These are phyloP conservation scores for Atractiella rhizophila DNA, from an alignment of 768 basidiomycete species.

Conservation along the genomic window DNA sequence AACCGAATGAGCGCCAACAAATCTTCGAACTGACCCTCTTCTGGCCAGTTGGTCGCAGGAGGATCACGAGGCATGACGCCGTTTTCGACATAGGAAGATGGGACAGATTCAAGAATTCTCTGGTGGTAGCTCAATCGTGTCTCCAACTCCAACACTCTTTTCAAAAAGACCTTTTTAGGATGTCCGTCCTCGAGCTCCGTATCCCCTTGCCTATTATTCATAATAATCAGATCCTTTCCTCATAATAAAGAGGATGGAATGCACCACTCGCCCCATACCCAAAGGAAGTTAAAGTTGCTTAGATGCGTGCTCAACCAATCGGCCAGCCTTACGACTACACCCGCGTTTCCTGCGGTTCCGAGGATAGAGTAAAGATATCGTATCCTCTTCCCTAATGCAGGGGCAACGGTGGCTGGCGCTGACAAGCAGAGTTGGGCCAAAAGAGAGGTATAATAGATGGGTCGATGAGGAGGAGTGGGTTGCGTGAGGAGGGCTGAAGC, in stretches of 20 bases:
- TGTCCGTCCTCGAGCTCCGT: conserved; percentile 45
- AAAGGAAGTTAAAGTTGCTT: conserved; percentile 91
- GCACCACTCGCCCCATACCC: conserved; percentile 99
- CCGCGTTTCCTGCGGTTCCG: conserved; percentile 40
- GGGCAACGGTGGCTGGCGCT: conserved; percentile 75
- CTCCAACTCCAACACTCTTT: conserved; percentile 63
- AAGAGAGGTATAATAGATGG: conserved; percentile 62
- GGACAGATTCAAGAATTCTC: conserved; percentile 65
- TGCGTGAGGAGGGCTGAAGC: conserved; percentile 51
- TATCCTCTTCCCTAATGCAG: conserved; percentile 86
- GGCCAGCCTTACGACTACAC: conserved; percentile 50
- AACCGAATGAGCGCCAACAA: no score
- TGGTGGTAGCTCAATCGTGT: conserved; percentile 80
- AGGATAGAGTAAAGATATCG: conserved; percentile 54
- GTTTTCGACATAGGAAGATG: conserved; percentile 51
- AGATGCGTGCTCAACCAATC: conserved; percentile 94
- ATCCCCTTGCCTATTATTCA: conserved; percentile 49
- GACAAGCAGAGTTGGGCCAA: conserved; percentile 86
- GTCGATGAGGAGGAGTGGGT: conserved; percentile 48
- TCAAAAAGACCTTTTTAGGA: conserved; percentile 69
- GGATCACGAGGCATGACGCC: conserved; percentile 41
- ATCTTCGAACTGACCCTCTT: no score
- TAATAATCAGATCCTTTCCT: not conserved
- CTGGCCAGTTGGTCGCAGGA: conserved; percentile 56
- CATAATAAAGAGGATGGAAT: conserved; percentile 11